Evolutionary conservation across 352 stramenopile genomes (phyloP).

Genomic region (Hyaloperonospora brassicae): DNA sequence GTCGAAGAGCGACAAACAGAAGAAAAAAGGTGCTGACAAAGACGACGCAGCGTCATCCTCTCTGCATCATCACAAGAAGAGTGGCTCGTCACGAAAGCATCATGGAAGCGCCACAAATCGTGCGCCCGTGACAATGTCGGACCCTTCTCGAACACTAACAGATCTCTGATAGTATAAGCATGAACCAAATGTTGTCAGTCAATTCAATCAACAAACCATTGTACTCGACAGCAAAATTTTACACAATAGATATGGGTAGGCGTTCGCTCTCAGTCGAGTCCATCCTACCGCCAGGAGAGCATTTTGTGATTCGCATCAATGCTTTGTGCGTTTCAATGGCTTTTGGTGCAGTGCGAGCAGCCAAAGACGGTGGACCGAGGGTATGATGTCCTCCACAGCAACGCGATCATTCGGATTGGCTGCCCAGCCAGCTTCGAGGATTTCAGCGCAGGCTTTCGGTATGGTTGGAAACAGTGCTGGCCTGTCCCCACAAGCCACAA

Average conservation of each 20-base stretch:
- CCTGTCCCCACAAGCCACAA: slow-evolving; percentile 61
- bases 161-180: slow-evolving; percentile 24
- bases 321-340: slow-evolving; percentile 59
- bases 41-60: slow-evolving; percentile 9
- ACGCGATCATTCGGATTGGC: slow-evolving; percentile 66
- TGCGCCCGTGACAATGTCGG: neutral
- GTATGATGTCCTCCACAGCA: slow-evolving; percentile 65
- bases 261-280: slow-evolving; percentile 10
- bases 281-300: slow-evolving; percentile 2
- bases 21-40: slow-evolving; percentile 34
- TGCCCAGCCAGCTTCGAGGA: slow-evolving; percentile 65
- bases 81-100: slow-evolving; percentile 26
- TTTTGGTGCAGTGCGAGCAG: slow-evolving; percentile 72
- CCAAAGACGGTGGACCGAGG: slow-evolving; percentile 70
- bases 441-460: slow-evolving; percentile 56
- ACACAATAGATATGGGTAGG: slow-evolving; percentile 19
- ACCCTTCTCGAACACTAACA: slow-evolving; percentile 30
- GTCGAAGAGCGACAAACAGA: slow-evolving; percentile 36
- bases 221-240: slow-evolving; percentile 17
- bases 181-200: slow-evolving; percentile 3
- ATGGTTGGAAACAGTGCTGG: slow-evolving; percentile 64
- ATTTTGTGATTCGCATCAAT: slow-evolving; percentile 6
- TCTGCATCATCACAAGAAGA: slow-evolving; percentile 30
- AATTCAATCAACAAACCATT: slow-evolving; percentile 10
- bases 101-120: slow-evolving; percentile 7